These are phyloP conservation scores for Globisporangium paroecandrum DNA, from an alignment of 352 stramenopile species.

Conservation along the genomic window DNA sequence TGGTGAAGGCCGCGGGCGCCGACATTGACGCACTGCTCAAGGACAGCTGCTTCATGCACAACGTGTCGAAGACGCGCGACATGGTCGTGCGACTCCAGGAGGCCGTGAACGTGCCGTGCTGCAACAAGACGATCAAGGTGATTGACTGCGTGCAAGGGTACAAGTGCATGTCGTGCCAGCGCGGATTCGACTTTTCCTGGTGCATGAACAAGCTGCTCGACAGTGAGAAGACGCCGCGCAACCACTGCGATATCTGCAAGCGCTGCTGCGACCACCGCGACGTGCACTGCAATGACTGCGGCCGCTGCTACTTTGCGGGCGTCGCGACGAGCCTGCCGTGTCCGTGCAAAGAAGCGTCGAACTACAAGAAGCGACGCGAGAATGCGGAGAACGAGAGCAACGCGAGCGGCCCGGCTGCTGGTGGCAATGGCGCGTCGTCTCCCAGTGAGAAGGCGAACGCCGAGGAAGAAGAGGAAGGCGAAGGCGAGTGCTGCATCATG, in stretches of 20 bases:
- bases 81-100: constrained; percentile 78
- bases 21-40: constrained; percentile 72
- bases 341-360: constrained; percentile 65
- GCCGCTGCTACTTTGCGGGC: constrained; percentile 82
- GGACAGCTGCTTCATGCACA: constrained; percentile 87
- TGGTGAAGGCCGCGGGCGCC: constrained; percentile 71
- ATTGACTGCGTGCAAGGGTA: constrained; percentile 77
- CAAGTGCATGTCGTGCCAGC: constrained; percentile 42
- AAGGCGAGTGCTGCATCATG: constrained; percentile 84
- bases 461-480: constrained; percentile 51
- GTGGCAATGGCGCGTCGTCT: constrained; percentile 3
- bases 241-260: constrained; percentile 86
- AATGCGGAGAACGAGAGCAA: constrained; percentile 9
- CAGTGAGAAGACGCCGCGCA: constrained; percentile 65
- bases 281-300: constrained; percentile 79
- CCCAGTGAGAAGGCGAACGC: constrained; percentile 26
- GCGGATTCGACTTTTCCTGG: constrained; percentile 76
- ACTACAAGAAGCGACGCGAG: constrained; percentile 56
- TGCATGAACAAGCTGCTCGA: constrained; percentile 80
- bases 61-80: constrained; percentile 81
- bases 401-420: background rate
- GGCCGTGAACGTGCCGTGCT: constrained; percentile 61
- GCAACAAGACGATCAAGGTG: constrained; percentile 51
- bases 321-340: constrained; percentile 74
- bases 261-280: constrained; percentile 85